phyloP scores from a whole-genome alignment of 352 stramenopile genomes.

The Phytophthora citricola region DNA sequence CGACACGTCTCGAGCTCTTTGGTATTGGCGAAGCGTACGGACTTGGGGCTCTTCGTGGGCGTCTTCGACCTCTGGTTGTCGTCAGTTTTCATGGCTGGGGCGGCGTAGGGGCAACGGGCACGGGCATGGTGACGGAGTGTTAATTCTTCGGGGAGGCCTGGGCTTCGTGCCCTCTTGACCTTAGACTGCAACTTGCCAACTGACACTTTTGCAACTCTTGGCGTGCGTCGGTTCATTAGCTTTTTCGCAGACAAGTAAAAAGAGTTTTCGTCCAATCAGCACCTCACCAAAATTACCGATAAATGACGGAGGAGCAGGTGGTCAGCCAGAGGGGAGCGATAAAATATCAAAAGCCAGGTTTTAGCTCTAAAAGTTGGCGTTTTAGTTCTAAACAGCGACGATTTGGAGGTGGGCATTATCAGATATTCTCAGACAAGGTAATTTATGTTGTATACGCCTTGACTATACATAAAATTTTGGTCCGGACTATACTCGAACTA shows the following conservation, averaged over 20 bases:
- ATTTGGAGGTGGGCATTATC: no score
- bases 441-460: no score
- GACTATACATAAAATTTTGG: no score
- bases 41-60: conserved; percentile 34
- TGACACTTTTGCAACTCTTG: conserved; percentile 4
- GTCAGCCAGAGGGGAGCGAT: no score
- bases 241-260: conserved; percentile 23
- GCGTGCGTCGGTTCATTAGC: neutral
- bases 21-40: conserved; percentile 60
- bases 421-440: no score
- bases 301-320: no score
- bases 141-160: neutral
- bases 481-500: neutral
- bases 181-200: conserved; percentile 22
- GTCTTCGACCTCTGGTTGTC: conserved; percentile 9
- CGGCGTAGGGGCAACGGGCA: conserved; percentile 9
- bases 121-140: no score
- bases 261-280: no score
- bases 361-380: no score
- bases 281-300: no score
- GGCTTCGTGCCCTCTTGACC: neutral
- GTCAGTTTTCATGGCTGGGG: neutral
- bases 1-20: conserved; percentile 44
- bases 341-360: no score
- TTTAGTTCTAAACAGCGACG: no score